Evolutionary conservation across 108 stramenopile genomes (phyloP), one percentile per base, ranked within the genome.

Genomic region (Skeletonema potamos): DNA sequence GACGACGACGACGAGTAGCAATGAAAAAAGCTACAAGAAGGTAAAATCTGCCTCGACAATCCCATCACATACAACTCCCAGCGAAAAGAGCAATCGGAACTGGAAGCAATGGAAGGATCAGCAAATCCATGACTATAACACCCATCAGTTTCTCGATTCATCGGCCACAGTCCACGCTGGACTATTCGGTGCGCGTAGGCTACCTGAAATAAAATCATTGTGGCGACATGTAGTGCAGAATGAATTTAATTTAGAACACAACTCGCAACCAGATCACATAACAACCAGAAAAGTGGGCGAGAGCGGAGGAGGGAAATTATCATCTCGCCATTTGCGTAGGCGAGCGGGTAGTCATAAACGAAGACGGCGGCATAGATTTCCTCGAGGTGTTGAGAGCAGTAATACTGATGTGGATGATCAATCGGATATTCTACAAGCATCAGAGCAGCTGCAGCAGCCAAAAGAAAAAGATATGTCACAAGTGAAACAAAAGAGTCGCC

Each of bases 291-390:
- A 51, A 55, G 58, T 27, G 7, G 74, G 74, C 18, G 58, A 69
- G 54, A 87, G 88, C 59, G 82, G 82, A 18, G 91, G 88, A 51
- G 82, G 89, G 15, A 87, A 89, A 70, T 71, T 81, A 15, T 88
- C 90, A 9, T 77, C 81, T 10, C 82, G 93, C 10, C 93, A 94
- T 86, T 85, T 92, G 63, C 76, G 93, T 46, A 77, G 93, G 55
- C 64, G 93, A 26, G 83, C 89, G 20, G 88, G 87, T 10, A 89
- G 89, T 44, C 77, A 87, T 28, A 51, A 68, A 43, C 70, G 72
- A 13, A 70, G 84, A 28, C 72, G 74, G 51, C 64, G 83, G 26
- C 89, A 89, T 80, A 79, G 90, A 46, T 89, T 66, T 74, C 86
- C 84, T 41, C 63, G 44, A 15, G 64, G 27, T 34, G 33, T 6